Percentiles rank a stretch among this genome's conserved stretches.
These are phyloP conservation scores for Dorcoceras hygrometricum DNA, from an alignment of 257 asterid species.

Conservation along the genomic window DNA sequence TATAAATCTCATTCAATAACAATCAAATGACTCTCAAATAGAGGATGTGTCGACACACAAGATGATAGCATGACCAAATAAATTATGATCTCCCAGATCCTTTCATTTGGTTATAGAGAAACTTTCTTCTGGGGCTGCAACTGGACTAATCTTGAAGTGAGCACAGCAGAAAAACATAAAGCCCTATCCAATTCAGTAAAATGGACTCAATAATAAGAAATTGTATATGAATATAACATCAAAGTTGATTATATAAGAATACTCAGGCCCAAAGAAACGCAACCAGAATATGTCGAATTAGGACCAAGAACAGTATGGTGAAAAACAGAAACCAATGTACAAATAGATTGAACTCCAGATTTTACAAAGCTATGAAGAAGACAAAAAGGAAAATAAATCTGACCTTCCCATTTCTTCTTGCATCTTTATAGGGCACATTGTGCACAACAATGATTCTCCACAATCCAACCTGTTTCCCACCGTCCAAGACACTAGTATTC, in stretches of 20 bases:
- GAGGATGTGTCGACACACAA: not conserved
- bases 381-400: slow-evolving; percentile 25
- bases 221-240: not conserved
- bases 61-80: not conserved
- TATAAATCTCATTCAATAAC: not conserved
- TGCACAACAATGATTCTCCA: slow-evolving; percentile 90
- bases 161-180: slow-evolving; percentile 17
- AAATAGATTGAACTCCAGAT: slow-evolving; percentile 11
- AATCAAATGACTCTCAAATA: not conserved
- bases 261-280: slow-evolving; percentile 7
- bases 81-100: slow-evolving; percentile 2
- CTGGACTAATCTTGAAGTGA: slow-evolving; percentile 16
- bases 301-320: slow-evolving; percentile 8
- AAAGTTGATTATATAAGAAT: slow-evolving; percentile 10
- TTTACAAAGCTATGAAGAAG: slow-evolving; percentile 2
- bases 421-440: slow-evolving; percentile 79
- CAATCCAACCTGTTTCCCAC: slow-evolving; percentile 61
- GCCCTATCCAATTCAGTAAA: slow-evolving; percentile 11
- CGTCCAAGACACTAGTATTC: slow-evolving; percentile 56
- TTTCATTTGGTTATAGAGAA: slow-evolving; percentile 5
- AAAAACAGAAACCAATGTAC: slow-evolving; percentile 12
- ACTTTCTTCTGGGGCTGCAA: slow-evolving; percentile 22
- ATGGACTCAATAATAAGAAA: slow-evolving; percentile 10
- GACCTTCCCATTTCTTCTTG: slow-evolving; percentile 96
- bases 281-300: slow-evolving; percentile 11